A percentile compares a stretch with the other conserved stretches of the same genome.
Conservation (phyloP, 2,329 filamentous ascomycete species). For the Bipolaris victoriae region DNA sequence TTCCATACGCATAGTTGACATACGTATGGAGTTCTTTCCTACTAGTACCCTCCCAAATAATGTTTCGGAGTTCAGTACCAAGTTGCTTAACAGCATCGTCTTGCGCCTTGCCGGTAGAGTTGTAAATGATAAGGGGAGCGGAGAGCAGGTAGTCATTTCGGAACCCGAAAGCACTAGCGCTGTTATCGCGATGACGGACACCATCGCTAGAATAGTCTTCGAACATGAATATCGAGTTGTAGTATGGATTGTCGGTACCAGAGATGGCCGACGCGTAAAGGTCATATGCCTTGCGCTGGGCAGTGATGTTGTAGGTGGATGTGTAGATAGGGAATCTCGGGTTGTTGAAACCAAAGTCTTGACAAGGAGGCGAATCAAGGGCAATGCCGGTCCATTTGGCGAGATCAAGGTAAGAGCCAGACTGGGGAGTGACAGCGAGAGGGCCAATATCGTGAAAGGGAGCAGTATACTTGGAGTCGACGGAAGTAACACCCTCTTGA, state of each 20-base stretch:
- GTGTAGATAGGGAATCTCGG: constrained; percentile 34
- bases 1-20: constrained; percentile 46
- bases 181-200: constrained; percentile 34
- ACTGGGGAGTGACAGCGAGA: constrained; percentile 17
- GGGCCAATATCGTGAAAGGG: constrained; percentile 29
- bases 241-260: constrained; percentile 30
- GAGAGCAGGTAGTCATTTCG: constrained; percentile 46
- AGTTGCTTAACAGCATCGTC: constrained; percentile 22
- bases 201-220: constrained; percentile 61
- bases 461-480: constrained; percentile 29
- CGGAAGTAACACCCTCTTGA: constrained; percentile 30
- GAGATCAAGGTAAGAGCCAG: constrained; percentile 31
- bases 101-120: constrained; percentile 8
- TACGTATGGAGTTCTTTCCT: constrained; percentile 36
- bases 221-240: constrained; percentile 59
- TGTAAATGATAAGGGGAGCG: constrained; percentile 30
- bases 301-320: constrained; percentile 41
- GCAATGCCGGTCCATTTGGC: constrained; percentile 32
- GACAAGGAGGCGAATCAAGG: constrained; percentile 33
- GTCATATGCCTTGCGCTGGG: constrained; percentile 49
- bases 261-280: constrained; percentile 46
- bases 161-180: constrained; percentile 39
- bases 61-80: constrained; percentile 26
- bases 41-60: constrained; percentile 28
- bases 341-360: constrained; percentile 35